Conservation (phyloP, 345 rosid species). For the Hibiscus mutabilis region DNA sequence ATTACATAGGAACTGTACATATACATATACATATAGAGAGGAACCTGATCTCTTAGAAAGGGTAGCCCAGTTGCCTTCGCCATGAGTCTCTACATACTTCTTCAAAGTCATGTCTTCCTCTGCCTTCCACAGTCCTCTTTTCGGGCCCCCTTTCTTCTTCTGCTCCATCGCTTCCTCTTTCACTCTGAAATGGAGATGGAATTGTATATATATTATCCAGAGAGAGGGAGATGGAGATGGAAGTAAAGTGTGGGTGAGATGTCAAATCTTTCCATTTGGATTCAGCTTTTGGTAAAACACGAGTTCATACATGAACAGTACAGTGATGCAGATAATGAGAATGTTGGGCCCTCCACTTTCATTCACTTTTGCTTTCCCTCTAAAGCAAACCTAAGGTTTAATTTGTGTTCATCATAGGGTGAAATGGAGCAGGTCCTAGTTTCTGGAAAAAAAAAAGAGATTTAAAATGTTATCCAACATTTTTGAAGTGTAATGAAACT, state of each 20-base stretch:
- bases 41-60: slow-evolving; percentile 60
- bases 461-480: no score
- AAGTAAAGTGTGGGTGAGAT: neutral
- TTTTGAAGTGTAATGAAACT: no score
- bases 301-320: neutral
- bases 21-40: neutral
- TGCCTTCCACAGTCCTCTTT: slow-evolving; percentile 69
- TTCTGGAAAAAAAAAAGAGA: no score
- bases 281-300: neutral
- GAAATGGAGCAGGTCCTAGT: no score
- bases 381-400: neutral
- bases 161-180: no score
- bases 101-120: slow-evolving; percentile 72
- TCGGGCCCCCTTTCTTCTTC: neutral
- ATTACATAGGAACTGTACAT: no score
- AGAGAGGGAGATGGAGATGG: neutral
- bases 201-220: neutral
- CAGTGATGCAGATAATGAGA: neutral
- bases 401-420: no score
- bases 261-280: neutral
- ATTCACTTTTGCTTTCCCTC: neutral
- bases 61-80: slow-evolving; percentile 83
- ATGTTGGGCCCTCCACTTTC: neutral
- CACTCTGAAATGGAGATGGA: neutral
- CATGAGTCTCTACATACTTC: slow-evolving; percentile 61